Base-by-base conservation (phyloP, 75 land plant genomes). In the Cryptomeria japonica region DNA sequence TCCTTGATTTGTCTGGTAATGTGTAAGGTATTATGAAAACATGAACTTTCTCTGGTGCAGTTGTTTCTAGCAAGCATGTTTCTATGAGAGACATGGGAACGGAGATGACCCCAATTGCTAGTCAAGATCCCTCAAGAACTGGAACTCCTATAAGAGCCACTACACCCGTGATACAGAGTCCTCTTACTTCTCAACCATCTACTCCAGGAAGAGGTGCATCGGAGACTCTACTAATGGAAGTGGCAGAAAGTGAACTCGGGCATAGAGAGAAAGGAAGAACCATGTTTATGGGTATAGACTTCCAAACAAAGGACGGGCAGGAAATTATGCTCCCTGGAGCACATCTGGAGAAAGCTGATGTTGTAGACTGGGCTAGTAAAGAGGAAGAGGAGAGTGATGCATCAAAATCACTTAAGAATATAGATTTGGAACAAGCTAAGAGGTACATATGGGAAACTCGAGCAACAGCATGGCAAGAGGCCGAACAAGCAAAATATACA, bases 391-490 rank as follows among this genome's bases (percentile, higher is more conserved):
- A 91, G 70, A 88, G 51, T 13, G 95, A 92, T 72, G 86, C 88
- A 34, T 88, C 88, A 15, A 86, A 91, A 25, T 55, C 87, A 25
- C 87, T 68, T n/a, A 91, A 92, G 91, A 90, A 83, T 22, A 39
- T 86, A 25, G 91, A 90, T 70, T 51, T 92, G 68, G 94, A 92
- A 80, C 94, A 95, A 75, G 87, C 89, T n/a, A 87, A 93, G 49
- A 91, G 90, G 85, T 86, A 91, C 44, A 93, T 95, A 85, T 87
- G 86, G 85, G 94, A 92, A 34, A 90, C 88, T 25, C 92, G 97
- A 47, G 99, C 99, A 14, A 91, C 94, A n/a, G 96, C 97, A 9
- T 98, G 99, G 99, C 96, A 96, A 79, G 99, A 98, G 91, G 96
- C 96, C 70, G 99, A 98, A 75, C 94, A 97, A 68, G 94, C 99